Conservation (phyloP, 179 eudicot species). For the Spinacia oleracea region DNA sequence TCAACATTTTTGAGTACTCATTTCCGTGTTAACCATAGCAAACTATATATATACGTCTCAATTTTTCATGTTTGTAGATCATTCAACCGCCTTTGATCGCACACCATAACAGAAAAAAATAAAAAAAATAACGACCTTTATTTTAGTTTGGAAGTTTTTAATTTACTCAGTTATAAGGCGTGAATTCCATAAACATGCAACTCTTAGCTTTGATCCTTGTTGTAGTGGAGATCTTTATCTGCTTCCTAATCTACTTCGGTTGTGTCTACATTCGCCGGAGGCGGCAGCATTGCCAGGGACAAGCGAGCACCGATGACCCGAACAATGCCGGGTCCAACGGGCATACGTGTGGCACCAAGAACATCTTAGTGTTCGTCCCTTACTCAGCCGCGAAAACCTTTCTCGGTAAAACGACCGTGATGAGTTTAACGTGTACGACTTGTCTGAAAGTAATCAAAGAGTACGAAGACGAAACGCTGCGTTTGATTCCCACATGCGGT, state of each 20-base stretch:
- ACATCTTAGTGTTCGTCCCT: constrained; percentile 39
- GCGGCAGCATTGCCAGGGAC: constrained; percentile 9
- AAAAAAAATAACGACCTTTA: neutral
- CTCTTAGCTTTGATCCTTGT: constrained; percentile 20
- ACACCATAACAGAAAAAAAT: no score
- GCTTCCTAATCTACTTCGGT: constrained; percentile 47
- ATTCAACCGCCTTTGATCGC: no score
- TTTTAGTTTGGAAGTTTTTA: no score
- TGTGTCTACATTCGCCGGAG: constrained; percentile 49
- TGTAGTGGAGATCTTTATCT: constrained; percentile 34
- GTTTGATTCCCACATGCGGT: constrained; percentile 58
- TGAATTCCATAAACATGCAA: constrained; percentile 17
- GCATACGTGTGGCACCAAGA: constrained; percentile 10
- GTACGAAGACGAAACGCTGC: constrained; percentile 45
- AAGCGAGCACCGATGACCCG: constrained; percentile 1
- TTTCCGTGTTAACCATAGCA: neutral
- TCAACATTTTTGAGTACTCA: neutral
- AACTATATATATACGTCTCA: neutral
- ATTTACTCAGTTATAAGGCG: neutral
- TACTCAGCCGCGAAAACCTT: constrained; percentile 37
- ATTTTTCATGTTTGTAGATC: neutral
- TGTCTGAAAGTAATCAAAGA: constrained; percentile 56
- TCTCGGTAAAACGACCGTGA: neutral
- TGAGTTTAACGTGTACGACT: constrained; percentile 42
- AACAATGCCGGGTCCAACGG: neutral